Base-by-base conservation (phyloP, 257 asterid genomes). In the Ehretia macrophylla region DNA sequence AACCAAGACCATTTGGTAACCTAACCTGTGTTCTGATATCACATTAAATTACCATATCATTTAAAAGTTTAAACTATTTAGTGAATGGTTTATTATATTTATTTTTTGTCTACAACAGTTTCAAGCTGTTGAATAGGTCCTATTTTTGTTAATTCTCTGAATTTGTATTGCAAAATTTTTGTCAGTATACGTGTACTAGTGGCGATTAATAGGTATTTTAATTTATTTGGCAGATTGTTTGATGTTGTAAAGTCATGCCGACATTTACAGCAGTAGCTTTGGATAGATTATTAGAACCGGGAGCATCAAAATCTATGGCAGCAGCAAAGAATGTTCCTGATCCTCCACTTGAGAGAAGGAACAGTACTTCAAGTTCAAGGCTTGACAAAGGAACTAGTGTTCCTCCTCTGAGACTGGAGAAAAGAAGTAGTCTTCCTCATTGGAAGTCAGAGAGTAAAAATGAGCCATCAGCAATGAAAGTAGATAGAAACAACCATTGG, bases 231-330 rank as follows among this genome's bases (percentile, higher is more conserved):
- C 79, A 82, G 88, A 66, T 79, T 67, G 71, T 51, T 64, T 85
- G 79, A 79, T 76, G 80, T 80, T 63, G 64, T 64, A 64, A 54
- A 81, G 78, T 63, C 83, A 89, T 93, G 99, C 89, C 95, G 65
- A 77, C 94, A 1, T 77, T 78, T 75, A 76, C 99, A 60, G 91
- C 99, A 52, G 53, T 85, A 70, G 83, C 96, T 58, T 68, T 93
- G 46, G 99, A 89, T 74, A 84, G 94, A 55, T 72, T 93, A 40
- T 78, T 89, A 60, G 99, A 86, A 72, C 74, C 95, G 52, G 88
- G 87, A 51, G 59, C 74, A 35, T 61, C 71, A 3, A 81, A 79
- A 47, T 67, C 94, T 63, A 81, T 70, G 85, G 67, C 74, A 14
- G 66, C 61, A 10, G 66, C 44, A 51, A 60, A 62, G 57, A 72